phyloP scores from a whole-genome alignment of 139 green algal species.

The Auxenochlorella pyrenoidosa region DNA sequence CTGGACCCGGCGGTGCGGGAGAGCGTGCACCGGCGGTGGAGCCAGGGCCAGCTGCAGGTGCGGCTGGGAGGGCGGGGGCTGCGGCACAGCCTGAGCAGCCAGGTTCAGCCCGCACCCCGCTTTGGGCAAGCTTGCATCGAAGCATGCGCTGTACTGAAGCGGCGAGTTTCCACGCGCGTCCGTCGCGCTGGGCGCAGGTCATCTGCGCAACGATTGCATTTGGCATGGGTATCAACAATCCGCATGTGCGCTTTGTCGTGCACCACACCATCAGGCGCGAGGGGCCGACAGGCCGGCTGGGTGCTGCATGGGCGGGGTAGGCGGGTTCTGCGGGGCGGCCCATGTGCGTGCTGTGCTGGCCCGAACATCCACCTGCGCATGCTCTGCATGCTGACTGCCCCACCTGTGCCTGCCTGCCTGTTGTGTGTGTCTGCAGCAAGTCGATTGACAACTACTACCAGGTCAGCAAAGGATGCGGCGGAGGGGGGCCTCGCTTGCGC shows the following conservation, averaged over 20 bases:
- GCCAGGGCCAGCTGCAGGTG: conserved; percentile 5
- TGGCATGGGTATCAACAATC: conserved; percentile 85
- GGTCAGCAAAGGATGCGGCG: background rate
- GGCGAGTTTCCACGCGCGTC: background rate
- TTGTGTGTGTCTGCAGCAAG: conserved; percentile 50
- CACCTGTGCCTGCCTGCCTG: background rate
- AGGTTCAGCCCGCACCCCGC: no score
- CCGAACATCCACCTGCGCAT: no score
- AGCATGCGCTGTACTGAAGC: no score
- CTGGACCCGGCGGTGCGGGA: conserved; percentile 64
- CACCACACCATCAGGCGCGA: conserved; percentile 34
- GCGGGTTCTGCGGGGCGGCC: no score
- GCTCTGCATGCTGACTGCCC: background rate
- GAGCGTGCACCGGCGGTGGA: conserved; percentile 28
- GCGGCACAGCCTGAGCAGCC: background rate
- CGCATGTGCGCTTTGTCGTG: conserved; percentile 26
- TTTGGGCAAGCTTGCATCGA: no score
- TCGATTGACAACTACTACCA: conserved; percentile 83
- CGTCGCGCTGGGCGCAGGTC: conserved; percentile 51
- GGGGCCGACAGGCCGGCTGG: background rate
- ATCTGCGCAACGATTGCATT: conserved; percentile 91
- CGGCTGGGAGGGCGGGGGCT: background rate
- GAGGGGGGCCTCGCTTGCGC: no score
- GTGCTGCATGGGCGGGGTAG: background rate
- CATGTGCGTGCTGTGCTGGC: no score